Evolutionary conservation across 2,329 filamentous ascomycete genomes (phyloP).

Genomic region (Fusarium sambucinum): DNA sequence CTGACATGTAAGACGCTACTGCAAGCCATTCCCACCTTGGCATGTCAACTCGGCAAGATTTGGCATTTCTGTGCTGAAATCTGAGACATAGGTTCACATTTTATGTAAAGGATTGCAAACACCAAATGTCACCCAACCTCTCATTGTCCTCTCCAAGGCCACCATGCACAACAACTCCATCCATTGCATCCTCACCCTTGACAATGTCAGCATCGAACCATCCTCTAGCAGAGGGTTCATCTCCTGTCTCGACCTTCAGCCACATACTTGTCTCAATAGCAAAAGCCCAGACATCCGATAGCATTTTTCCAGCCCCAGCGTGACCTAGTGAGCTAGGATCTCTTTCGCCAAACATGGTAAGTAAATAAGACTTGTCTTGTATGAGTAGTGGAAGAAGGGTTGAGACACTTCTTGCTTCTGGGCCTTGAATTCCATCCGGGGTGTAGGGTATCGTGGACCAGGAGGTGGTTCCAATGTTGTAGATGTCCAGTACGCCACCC

Average conservation of each 20-base stretch:
- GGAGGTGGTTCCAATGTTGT: rapidly evolving
- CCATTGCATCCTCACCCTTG: rapidly evolving
- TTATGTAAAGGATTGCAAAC: not conserved
- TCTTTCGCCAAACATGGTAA: constrained; percentile 12
- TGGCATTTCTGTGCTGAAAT: not conserved
- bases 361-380: rapidly evolving
- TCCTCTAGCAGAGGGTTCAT: not conserved
- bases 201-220: constrained; percentile 6
- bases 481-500: not conserved
- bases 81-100: not conserved
- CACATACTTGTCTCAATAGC: rapidly evolving
- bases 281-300: not conserved
- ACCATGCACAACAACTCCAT: not conserved
- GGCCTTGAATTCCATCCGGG: not conserved
- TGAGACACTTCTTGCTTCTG: constrained; percentile 10
- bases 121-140: not conserved
- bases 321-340: constrained; percentile 1
- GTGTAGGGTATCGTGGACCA: not conserved
- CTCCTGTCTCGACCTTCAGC: not conserved
- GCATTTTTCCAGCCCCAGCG: constrained; percentile 9
- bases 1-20: not conserved
- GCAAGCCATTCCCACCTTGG: not conserved
- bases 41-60: not conserved
- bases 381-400: rapidly evolving
- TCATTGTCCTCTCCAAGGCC: constrained; percentile 5